A percentile compares a stretch with the other conserved stretches of the same genome.
These are phyloP conservation scores for Sutorius australiensis DNA, from an alignment of 768 basidiomycete genomes.

Conservation along the genomic window DNA sequence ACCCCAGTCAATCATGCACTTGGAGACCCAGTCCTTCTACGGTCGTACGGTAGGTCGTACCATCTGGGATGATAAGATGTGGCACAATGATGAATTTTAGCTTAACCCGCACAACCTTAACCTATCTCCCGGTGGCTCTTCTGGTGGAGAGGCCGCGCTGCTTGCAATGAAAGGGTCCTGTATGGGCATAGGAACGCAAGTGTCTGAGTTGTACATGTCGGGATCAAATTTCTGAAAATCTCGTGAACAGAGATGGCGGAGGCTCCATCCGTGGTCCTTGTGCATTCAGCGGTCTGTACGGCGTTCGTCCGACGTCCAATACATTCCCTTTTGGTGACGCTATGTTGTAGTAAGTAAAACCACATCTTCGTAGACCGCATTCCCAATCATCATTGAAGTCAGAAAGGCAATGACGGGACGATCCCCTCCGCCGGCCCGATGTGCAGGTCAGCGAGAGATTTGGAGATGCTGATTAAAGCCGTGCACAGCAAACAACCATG, in stretches of 20 bases:
- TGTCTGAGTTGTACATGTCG: slow-evolving; percentile 6
- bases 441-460: slow-evolving; percentile 26
- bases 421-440: slow-evolving; percentile 19
- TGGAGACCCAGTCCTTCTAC: slow-evolving; percentile 34
- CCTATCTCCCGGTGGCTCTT: slow-evolving; percentile 48
- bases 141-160: slow-evolving; percentile 49
- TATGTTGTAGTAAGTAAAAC: slow-evolving; percentile 20
- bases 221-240: background rate
- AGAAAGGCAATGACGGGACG: slow-evolving; percentile 24
- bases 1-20: slow-evolving; percentile 41
- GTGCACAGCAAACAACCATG: slow-evolving; percentile 37
- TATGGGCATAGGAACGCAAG: slow-evolving; percentile 41
- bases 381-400: slow-evolving; percentile 17
- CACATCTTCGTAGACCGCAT: background rate
- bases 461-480: slow-evolving; percentile 17
- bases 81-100: slow-evolving; percentile 14
- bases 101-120: slow-evolving; percentile 44
- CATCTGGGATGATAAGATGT: background rate
- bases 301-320: slow-evolving; percentile 36
- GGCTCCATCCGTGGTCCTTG: slow-evolving; percentile 39
- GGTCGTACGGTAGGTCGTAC: slow-evolving; percentile 25
- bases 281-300: slow-evolving; percentile 37
- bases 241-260: slow-evolving; percentile 28
- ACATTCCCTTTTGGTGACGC: slow-evolving; percentile 24
- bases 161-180: slow-evolving; percentile 44